Conservation (phyloP, 2,329 filamentous ascomycete species). For the Alternaria ventricosa region DNA sequence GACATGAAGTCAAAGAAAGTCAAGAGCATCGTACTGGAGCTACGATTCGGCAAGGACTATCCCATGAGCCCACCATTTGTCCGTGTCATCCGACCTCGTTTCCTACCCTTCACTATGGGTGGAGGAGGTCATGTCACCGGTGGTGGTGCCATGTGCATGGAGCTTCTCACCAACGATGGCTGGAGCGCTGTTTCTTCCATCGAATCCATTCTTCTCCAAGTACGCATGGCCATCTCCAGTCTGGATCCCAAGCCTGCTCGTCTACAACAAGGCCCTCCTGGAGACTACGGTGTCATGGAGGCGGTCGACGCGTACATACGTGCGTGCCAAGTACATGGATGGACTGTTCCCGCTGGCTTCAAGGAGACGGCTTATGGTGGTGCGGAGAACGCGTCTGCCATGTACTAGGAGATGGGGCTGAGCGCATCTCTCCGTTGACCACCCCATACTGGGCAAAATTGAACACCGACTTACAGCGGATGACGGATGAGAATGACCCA, state of each 20-base stretch:
- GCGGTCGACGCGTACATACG: constrained; percentile 76
- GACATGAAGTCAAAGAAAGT: constrained; percentile 72
- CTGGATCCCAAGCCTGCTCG: constrained; percentile 74
- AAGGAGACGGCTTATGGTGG: constrained; percentile 53
- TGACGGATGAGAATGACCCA: background rate
- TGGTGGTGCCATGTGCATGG: constrained; percentile 83
- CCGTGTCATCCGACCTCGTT: constrained; percentile 80
- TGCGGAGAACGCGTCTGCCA: background rate
- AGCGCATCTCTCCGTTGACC: background rate
- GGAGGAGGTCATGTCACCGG: constrained; percentile 86
- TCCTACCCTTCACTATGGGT: constrained; percentile 72
- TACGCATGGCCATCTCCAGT: constrained; percentile 76
- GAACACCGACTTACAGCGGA: background rate
- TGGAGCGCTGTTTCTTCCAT: constrained; percentile 78
- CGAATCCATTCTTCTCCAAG: constrained; percentile 80
- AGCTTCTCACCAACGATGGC: constrained; percentile 81
- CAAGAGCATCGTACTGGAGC: constrained; percentile 77
- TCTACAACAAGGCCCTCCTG: constrained; percentile 53
- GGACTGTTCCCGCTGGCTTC: constrained; percentile 72
- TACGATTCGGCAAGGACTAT: constrained; percentile 79
- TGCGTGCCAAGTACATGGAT: constrained; percentile 73
- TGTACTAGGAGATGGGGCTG: background rate
- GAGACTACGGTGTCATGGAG: constrained; percentile 71
- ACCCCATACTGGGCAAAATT: accelerated
- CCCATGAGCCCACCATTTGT: constrained; percentile 85